A percentile compares a stretch with the other conserved stretches of the same genome.
Evolutionary conservation across 2,329 filamentous ascomycete genomes (phyloP).

Genomic region (Botryosphaeria dothidea): DNA sequence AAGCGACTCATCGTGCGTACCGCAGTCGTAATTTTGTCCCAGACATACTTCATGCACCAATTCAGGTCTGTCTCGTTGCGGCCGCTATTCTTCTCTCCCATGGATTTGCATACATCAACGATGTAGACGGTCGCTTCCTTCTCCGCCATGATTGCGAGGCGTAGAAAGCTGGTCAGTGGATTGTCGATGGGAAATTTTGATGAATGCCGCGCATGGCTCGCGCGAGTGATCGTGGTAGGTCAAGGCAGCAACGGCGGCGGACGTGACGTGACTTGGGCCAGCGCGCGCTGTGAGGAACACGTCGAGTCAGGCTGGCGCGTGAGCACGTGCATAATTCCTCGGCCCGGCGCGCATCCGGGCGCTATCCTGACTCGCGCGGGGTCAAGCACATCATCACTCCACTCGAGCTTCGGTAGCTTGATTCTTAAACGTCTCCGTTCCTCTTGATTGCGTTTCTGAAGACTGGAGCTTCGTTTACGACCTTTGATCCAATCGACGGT

Average conservation of each 20-base stretch:
- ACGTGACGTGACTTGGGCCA: slow-evolving; percentile 7
- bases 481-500: background rate
- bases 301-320: slow-evolving; percentile 7
- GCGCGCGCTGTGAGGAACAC: background rate
- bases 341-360: background rate
- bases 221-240: background rate
- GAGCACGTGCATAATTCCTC: background rate
- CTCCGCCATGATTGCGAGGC: slow-evolving; percentile 66
- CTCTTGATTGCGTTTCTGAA: background rate
- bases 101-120: slow-evolving; percentile 83
- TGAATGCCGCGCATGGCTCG: slow-evolving; percentile 1
- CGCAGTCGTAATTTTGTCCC: slow-evolving; percentile 84
- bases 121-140: slow-evolving; percentile 95
- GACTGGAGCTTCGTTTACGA: background rate
- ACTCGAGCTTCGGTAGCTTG: background rate
- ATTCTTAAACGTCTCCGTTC: background rate
- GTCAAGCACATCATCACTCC: slow-evolving; percentile 17
- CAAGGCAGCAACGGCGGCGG: slow-evolving; percentile 18
- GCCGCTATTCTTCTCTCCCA: slow-evolving; percentile 71
- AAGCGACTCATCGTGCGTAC: slow-evolving; percentile 49
- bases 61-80: slow-evolving; percentile 80
- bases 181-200: background rate
- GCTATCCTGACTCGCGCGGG: slow-evolving; percentile 2
- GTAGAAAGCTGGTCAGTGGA: background rate
- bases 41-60: slow-evolving; percentile 87